Conservation (phyloP, 2,329 filamentous ascomycete genomes). For the Colletotrichum sp. region DNA sequence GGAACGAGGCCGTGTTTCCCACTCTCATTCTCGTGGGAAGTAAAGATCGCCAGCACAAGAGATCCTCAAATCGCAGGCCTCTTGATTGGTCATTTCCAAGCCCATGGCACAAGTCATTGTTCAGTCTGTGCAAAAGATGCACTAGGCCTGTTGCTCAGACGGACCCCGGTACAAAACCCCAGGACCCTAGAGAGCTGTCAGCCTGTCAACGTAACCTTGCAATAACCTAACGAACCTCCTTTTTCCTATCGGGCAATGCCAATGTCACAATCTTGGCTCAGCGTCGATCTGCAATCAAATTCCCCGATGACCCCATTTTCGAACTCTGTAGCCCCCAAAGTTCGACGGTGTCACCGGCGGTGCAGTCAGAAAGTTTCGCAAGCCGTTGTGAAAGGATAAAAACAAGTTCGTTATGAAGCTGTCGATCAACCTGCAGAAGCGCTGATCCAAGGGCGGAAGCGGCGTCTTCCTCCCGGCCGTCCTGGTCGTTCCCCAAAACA, state of each 20-base stretch:
- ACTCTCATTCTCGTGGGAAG: background rate
- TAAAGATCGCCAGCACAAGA: background rate
- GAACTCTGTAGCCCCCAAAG: background rate
- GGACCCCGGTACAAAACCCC: background rate
- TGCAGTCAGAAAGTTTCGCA: background rate
- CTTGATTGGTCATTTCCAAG: background rate
- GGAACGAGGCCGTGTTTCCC: background rate
- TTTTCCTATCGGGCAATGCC: background rate
- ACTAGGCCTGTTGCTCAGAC: background rate
- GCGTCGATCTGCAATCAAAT: slow-evolving; percentile 5
- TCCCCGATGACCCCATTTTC: background rate
- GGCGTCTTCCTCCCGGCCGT: background rate
- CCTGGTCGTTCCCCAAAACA: background rate
- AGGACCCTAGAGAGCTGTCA: background rate
- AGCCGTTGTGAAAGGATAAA: background rate
- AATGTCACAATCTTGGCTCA: background rate
- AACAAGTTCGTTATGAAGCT: background rate
- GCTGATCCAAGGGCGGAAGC: background rate
- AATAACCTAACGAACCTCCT: background rate
- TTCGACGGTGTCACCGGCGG: background rate
- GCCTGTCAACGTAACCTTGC: background rate
- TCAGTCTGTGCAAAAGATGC: background rate
- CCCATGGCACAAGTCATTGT: background rate
- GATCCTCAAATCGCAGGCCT: background rate
- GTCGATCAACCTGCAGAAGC: background rate